Base-by-base conservation (phyloP, 306 rosid genomes). In the Cucumis cinereus region DNA sequence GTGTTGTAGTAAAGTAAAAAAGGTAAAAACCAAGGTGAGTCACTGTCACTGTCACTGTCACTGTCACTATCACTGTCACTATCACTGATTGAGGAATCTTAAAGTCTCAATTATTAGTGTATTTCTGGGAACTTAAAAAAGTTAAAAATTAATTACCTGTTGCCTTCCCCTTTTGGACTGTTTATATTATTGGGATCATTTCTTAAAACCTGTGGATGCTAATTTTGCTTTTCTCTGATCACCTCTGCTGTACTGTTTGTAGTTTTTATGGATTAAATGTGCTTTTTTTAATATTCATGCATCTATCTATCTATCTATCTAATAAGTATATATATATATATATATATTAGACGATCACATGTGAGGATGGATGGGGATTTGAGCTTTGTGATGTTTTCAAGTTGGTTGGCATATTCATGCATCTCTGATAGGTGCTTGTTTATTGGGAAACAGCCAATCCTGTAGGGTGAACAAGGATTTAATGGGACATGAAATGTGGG, bases 51-150 rank as follows among this genome's bases (percentile, higher is more conserved):
- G n/a, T n/a, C n/a, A n/a, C n/a, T n/a, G n/a, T n/a, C n/a, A n/a
- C n/a, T n/a, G n/a, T n/a, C n/a, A n/a, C n/a, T n/a, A n/a, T n/a
- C n/a, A n/a, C n/a, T n/a, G n/a, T n/a, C n/a, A n/a, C n/a, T n/a
- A n/a, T 22, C 55, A 24, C 57, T 69, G 24, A 47, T 71, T 26
- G 59, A 49, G 76, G 36, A 71, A 24, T 49, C 59, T 16, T 71
- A 71, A 71, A 43, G 54, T 68, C 54, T 68, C 74, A 68, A 40
- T 68, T 71, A 24, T 26, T 71, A 71, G 26, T 71, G 76, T 49
- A 71, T 49, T 71, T 71, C 76, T 71, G 76, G 40, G 10, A 49
- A 71, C 60, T 24, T 71, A 26, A 69, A 14, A 14, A 17, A 13
- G 38, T 17, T 14, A 14, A 41, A 66, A n/a, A 30, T 49, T 38